Base-by-base conservation (phyloP, 306 rosid genomes). In the Sesbania bispinosa region DNA sequence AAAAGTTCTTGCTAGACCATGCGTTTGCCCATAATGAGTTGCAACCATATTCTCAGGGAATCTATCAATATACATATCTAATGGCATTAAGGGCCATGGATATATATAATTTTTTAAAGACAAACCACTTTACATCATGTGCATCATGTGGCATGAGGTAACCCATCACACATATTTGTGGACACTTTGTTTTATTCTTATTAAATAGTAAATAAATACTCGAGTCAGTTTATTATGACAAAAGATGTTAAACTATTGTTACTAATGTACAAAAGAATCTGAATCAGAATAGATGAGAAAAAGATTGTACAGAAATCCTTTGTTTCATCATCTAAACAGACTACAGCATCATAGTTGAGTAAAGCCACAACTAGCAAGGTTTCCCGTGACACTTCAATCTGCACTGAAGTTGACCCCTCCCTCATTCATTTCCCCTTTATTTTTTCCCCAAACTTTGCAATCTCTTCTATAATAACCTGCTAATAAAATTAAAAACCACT, bases 311-410 rank as follows among this genome's bases (percentile, higher is more conserved):
- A 69, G 58, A 71, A 68, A 71, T 82, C 77, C 75, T 36, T 19
- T 35, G 26, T 73, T 79, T 71, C 87, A 80, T 81, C 84, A 77
- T 71, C 77, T 79, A 65, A 75, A 21, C 62, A 47, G 54, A 15
- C 29, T 8, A 15, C 15, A 61, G 29, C 33, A 24, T 35, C 68
- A 53, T 10, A 39, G 53, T 70, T 68, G 82, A 73, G 78, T 73
- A 79, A 82, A 78, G 80, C 62, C 83, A 75, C 39, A 51, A 70
- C 67, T 33, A 7, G 54, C 59, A 79, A 77, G 81, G 84, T 39
- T 77, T 79, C 90, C 89, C 97, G 96, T 90, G 97, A 90, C 74
- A 30, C 86, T 73, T 52, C 38, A 62, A 69, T 66, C 83, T 73
- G 67, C 77, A 72, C 26, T 63, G 6, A 75, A 67, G 66, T 76